Evolutionary conservation across 2,329 filamentous ascomycete species (phyloP), one percentile per base, ranked within the genome.

Genomic region (Karstenula rhodostoma): DNA sequence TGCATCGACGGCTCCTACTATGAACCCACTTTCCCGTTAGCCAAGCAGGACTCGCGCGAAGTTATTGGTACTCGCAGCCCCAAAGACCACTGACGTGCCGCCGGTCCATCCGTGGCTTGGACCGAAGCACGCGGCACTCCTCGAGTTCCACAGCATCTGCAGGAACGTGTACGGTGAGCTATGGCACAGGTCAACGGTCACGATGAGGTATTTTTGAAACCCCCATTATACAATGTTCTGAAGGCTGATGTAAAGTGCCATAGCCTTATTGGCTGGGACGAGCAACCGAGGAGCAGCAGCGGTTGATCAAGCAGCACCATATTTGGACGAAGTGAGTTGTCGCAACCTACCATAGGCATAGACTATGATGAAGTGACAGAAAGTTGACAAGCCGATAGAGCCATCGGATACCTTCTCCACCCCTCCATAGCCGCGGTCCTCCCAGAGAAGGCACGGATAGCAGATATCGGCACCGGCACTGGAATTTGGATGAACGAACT

Each of bases 401-500:
- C 55, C 37, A 73, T 73, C 51, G 68, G 69, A 4, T 75, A 73
- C 58, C 67, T 72, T 1, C 59, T 75, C 1, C 71, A 69, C 53
- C 68, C 70, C 17, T 66, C 67, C 3, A 62, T 73, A 10, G 35
- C 65, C 5, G 4, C 49, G 0, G 59, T 9, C 1, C 65, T 73
- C 0, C 70, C 71, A 12, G 27, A 54, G 8, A 63, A 68, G 42
- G 70, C 73, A 5, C 63, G 64, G 2, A 72, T 76, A 49, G 72
- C 72, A 48, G 73, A 76, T 55, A 53, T 76, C 47, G 73, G 68
- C 23, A 70, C 68, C 10, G 73, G 73, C 0, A 75, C 73, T 0
- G 73, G 73, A 17, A 72, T 75, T 48, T 76, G 72, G 73, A 64
- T 71, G 19, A 60, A 60, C 13, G 72, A 73, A 37, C 44, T 71